phyloP scores from a whole-genome alignment of 768 basidiomycete genomes.

The Mycena venus region DNA sequence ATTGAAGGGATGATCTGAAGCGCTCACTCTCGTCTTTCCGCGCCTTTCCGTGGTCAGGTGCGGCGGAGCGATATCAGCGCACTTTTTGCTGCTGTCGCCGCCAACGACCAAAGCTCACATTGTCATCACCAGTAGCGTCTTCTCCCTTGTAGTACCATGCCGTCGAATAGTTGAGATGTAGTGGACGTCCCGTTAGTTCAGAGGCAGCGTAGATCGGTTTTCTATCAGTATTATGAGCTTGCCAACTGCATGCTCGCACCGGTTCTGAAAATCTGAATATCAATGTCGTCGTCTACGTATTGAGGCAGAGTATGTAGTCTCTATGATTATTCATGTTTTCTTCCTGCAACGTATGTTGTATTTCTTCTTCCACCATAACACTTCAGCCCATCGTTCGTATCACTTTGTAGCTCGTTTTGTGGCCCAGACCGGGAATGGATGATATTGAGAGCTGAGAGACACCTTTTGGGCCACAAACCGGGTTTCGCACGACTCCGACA shows the following conservation, averaged over 20 bases:
- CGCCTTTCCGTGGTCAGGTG: conserved; percentile 34
- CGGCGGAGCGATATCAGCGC: conserved; percentile 40
- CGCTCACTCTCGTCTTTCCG: neutral
- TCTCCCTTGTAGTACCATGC: neutral
- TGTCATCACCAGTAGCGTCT: conserved; percentile 36
- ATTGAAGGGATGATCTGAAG: conserved; percentile 31
- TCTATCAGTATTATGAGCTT: too few relatives aligned
- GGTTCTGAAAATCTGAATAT: too few relatives aligned
- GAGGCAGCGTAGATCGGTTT: too few relatives aligned
- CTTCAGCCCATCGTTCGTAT: conserved; percentile 16
- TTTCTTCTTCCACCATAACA: conserved; percentile 10
- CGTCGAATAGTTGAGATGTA: neutral
- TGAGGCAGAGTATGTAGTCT: neutral
- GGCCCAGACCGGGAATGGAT: conserved; percentile 12
- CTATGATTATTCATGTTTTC: conserved; percentile 5
- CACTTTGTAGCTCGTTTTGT: conserved; percentile 21
- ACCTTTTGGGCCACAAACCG: conserved; percentile 8
- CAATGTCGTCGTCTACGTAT: too few relatives aligned
- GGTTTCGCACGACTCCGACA: conserved; percentile 15
- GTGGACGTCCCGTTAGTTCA: too few relatives aligned
- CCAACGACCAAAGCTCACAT: conserved; percentile 22
- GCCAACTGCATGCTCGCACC: too few relatives aligned
- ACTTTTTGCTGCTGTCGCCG: conserved; percentile 37
- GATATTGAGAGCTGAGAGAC: conserved; percentile 21
- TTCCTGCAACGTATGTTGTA: neutral